phyloP scores from a whole-genome alignment of 306 rosid genomes.

The Acacia acuminata region DNA sequence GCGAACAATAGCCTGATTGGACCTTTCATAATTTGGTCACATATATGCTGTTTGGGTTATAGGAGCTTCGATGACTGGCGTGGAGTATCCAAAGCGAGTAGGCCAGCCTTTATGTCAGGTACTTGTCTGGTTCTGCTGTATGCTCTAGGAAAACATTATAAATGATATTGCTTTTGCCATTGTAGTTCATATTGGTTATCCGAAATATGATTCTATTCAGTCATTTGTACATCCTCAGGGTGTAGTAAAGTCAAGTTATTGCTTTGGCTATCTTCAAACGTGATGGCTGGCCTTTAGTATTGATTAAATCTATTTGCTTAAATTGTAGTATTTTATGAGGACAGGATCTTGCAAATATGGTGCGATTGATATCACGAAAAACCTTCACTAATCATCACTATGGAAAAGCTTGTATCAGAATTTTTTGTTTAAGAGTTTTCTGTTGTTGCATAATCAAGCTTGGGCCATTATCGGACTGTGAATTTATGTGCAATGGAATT shows the following conservation, averaged over 20 bases:
- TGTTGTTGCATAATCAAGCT: too few species aligned
- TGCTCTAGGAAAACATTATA: conserved; percentile 7
- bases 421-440: too few species aligned
- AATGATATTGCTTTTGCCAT: conserved; percentile 28
- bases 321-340: too few species aligned
- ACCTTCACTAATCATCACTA: background rate
- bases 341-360: too few species aligned
- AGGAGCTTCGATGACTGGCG: conserved; percentile 68
- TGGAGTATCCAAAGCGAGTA: conserved; percentile 79
- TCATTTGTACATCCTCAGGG: conserved; percentile 14
- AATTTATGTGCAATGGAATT: too few species aligned
- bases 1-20: too few species aligned
- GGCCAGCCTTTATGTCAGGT: conserved; percentile 99
- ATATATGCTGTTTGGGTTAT: conserved; percentile 53
- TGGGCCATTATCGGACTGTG: too few species aligned
- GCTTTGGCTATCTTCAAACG: conserved; percentile 16
- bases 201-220: conserved; percentile 8
- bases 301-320: conserved; percentile 27
- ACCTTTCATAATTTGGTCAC: conserved; percentile 33
- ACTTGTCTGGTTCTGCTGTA: conserved; percentile 40
- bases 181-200: conserved; percentile 17
- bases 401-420: background rate
- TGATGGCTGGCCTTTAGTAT: conserved; percentile 16
- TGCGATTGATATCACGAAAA: conserved; percentile 18
- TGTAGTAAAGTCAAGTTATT: conserved; percentile 21